Percentiles rank a stretch among this genome's conserved stretches.
phyloP scores from a whole-genome alignment of 2,329 filamentous ascomycete genomes.

The Neofusicoccum umdonicola region DNA sequence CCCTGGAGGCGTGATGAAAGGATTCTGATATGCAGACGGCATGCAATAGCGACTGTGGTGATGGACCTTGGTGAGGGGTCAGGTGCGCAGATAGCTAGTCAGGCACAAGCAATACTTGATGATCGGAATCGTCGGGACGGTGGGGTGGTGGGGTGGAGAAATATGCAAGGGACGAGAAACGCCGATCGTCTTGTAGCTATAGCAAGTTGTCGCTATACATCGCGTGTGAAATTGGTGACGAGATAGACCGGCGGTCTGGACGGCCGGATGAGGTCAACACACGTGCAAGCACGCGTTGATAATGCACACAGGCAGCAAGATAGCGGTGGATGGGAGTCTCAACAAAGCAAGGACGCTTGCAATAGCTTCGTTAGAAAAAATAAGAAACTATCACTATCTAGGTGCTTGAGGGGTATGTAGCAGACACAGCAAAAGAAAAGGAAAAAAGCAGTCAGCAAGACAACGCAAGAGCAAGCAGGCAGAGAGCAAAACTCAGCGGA shows the following conservation, averaged over 20 bases:
- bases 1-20: not conserved
- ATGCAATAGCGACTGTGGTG: not conserved
- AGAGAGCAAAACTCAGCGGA: not conserved
- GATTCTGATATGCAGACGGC: not conserved
- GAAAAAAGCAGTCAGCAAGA: not conserved
- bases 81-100: too few species aligned
- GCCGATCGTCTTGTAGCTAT: not conserved
- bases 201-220: not conserved
- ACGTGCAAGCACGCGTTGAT: not conserved
- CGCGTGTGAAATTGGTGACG: not conserved
- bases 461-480: not conserved
- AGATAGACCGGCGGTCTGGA: not conserved
- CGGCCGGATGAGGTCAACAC: not conserved
- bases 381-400: conserved; percentile 14
- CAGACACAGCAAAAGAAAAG: not conserved
- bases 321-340: not conserved
- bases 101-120: not conserved
- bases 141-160: not conserved
- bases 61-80: not conserved
- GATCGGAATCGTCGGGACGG: not conserved
- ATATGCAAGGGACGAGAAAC: not conserved
- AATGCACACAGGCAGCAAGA: too few species aligned
- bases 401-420: conserved; percentile 16
- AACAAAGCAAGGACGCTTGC: conserved; percentile 7
- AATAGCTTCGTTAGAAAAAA: conserved; percentile 8